phyloP scores from a whole-genome alignment of 2,329 filamentous ascomycete species.

The Xylariaceae sp. region DNA sequence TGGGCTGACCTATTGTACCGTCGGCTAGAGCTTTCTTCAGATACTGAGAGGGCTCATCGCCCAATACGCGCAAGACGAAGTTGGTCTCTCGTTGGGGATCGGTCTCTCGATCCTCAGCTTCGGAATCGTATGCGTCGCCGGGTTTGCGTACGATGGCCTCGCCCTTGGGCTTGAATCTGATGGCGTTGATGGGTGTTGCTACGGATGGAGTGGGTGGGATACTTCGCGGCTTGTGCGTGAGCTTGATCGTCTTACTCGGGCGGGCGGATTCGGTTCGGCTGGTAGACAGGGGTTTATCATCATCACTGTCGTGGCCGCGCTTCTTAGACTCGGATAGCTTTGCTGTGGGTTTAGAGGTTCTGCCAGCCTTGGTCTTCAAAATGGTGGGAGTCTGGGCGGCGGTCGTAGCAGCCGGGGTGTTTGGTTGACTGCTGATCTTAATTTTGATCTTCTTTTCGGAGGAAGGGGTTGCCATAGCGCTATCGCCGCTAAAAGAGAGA shows the following conservation, averaged over 20 bases:
- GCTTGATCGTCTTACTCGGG: conserved; percentile 52
- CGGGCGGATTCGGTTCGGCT: conserved; percentile 32
- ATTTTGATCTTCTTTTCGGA: conserved; percentile 37
- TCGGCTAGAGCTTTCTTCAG: conserved; percentile 72
- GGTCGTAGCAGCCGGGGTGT: conserved; percentile 26
- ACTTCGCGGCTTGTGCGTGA: conserved; percentile 37
- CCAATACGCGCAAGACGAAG: conserved; percentile 82
- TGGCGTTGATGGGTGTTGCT: conserved; percentile 33
- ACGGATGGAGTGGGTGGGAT: conserved; percentile 26
- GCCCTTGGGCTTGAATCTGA: conserved; percentile 64
- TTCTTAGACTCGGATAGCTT: conserved; percentile 59
- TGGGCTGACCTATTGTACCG: conserved; percentile 67
- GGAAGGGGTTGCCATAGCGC: conserved; percentile 24
- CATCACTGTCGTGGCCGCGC: conserved; percentile 52
- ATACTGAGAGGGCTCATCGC: conserved; percentile 82
- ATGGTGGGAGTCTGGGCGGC: conserved; percentile 22
- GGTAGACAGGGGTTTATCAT: conserved; percentile 36
- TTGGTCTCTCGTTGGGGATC: conserved; percentile 89
- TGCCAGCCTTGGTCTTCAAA: conserved; percentile 56
- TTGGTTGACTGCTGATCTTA: conserved; percentile 33
- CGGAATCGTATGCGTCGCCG: conserved; percentile 93
- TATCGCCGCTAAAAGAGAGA: conserved; percentile 27
- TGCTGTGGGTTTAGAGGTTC: conserved; percentile 56
- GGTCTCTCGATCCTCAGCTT: conserved; percentile 82
- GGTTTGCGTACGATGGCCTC: conserved; percentile 63